A percentile compares a stretch with the other conserved stretches of the same genome.
Evolutionary conservation across 352 stramenopile species (phyloP).

Genomic region (Globisporangium emineosum): DNA sequence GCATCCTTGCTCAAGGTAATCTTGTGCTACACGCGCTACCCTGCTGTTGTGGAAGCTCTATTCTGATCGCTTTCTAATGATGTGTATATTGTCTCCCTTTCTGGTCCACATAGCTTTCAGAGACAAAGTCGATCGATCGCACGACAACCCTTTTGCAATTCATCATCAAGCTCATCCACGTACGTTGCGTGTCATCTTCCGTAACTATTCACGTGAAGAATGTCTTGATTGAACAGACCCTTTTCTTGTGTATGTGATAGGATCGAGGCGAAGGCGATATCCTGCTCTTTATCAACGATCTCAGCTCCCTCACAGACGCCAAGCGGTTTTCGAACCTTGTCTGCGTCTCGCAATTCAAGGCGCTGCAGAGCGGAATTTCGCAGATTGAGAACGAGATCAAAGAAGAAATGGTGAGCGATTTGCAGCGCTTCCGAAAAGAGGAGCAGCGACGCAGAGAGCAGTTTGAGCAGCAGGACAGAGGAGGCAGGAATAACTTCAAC

Average conservation of each 20-base stretch:
- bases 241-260: slow-evolving; percentile 20
- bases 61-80: background rate
- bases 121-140: slow-evolving; percentile 80
- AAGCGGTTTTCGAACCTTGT: slow-evolving; percentile 72
- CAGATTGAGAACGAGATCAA: slow-evolving; percentile 69
- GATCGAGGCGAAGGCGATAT: slow-evolving; percentile 72
- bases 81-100: background rate
- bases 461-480: slow-evolving; percentile 23
- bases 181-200: slow-evolving; percentile 21
- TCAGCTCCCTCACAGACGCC: slow-evolving; percentile 44
- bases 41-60: background rate
- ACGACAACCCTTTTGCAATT: slow-evolving; percentile 75
- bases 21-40: background rate
- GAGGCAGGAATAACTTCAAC: background rate
- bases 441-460: slow-evolving; percentile 33
- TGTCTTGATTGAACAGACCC: background rate
- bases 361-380: slow-evolving; percentile 44
- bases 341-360: slow-evolving; percentile 50
- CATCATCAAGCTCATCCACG: slow-evolving; percentile 75
- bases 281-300: slow-evolving; percentile 61
- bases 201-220: background rate
- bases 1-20: slow-evolving; percentile 72
- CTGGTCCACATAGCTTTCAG: slow-evolving; percentile 42
- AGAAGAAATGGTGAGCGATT: slow-evolving; percentile 61
- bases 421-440: slow-evolving; percentile 48